Evolutionary conservation across 1,139 yeast genomes (phyloP).

Genomic region (Geotrichum candidum): DNA sequence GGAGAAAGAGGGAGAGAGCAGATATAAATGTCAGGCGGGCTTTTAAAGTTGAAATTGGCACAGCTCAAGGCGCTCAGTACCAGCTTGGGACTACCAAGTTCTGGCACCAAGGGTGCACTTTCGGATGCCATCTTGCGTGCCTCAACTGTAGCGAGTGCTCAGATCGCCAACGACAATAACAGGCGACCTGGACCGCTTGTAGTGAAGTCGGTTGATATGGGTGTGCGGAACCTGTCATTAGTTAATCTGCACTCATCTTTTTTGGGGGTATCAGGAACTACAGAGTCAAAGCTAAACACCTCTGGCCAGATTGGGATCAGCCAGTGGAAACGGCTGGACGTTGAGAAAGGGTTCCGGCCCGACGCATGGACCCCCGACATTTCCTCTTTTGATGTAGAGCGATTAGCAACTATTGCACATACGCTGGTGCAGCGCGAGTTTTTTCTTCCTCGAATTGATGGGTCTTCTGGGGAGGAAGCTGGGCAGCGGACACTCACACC

Average conservation of each 20-base stretch:
- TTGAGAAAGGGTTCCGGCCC: conserved; percentile 31
- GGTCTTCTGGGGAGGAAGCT: not conserved
- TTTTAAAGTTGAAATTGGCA: conserved; percentile 2
- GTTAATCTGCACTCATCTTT: conserved; percentile 26
- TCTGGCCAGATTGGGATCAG: conserved; percentile 31
- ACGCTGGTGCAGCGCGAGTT: conserved; percentile 24
- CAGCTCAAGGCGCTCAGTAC: conserved; percentile 6
- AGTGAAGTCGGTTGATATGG: conserved; percentile 41
- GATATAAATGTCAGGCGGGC: not conserved
- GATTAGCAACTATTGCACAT: conserved; percentile 24
- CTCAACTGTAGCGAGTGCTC: not conserved
- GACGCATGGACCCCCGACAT: conserved; percentile 7
- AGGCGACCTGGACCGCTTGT: conserved; percentile 2
- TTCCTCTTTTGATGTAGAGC: conserved; percentile 22
- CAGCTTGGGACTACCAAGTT: not conserved
- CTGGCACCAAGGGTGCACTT: not conserved
- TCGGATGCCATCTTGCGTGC: not conserved
- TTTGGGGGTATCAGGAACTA: not conserved
- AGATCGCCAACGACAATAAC: not conserved
- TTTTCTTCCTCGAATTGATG: not conserved
- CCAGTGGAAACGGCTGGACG: conserved; percentile 44
- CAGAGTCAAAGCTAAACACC: conserved; percentile 16
- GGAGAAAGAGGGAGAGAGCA: not conserved
- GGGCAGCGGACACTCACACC: not conserved
- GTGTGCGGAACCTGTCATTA: conserved; percentile 41